phyloP scores from a whole-genome alignment of 2,329 filamentous ascomycete genomes.

The Phyllosticta citribraziliensis region DNA sequence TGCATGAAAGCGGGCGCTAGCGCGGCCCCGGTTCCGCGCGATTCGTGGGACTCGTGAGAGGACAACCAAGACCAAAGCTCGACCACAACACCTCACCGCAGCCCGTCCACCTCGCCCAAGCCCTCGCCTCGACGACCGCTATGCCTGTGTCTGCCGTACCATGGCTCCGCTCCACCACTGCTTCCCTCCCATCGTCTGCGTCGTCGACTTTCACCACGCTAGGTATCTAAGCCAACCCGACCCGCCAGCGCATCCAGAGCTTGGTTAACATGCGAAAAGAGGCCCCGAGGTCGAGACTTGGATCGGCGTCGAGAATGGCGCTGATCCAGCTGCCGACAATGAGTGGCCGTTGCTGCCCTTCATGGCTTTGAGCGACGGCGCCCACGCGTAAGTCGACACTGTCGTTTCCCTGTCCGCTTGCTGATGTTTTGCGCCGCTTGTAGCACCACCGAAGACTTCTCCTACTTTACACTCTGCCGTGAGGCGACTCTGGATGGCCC shows the following conservation, averaged over 20 bases:
- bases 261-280: constrained; percentile 27
- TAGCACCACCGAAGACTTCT: constrained; percentile 89
- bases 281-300: constrained; percentile 91
- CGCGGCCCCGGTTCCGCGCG: too few relatives aligned
- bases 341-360: constrained; percentile 90
- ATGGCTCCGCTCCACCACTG: constrained; percentile 10
- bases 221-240: constrained; percentile 22
- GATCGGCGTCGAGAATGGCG: constrained; percentile 67
- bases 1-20: too few relatives aligned
- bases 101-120: background rate
- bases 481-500: constrained; percentile 37
- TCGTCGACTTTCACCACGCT: constrained; percentile 46
- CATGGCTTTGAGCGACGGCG: constrained; percentile 93
- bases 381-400: constrained; percentile 63
- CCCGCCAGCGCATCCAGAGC: background rate
- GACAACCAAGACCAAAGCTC: too few relatives aligned
- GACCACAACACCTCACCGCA: background rate
- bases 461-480: constrained; percentile 85
- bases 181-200: constrained; percentile 40
- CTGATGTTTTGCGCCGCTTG: background rate
- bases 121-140: background rate
- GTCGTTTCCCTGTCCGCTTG: background rate
- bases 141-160: constrained; percentile 2
- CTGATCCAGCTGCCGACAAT: constrained; percentile 71
- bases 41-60: too few relatives aligned